Evolutionary conservation across 495 filamentous ascomycete genomes (phyloP), one percentile per base, ranked within the genome.

Genomic region (Letharia columbiana): DNA sequence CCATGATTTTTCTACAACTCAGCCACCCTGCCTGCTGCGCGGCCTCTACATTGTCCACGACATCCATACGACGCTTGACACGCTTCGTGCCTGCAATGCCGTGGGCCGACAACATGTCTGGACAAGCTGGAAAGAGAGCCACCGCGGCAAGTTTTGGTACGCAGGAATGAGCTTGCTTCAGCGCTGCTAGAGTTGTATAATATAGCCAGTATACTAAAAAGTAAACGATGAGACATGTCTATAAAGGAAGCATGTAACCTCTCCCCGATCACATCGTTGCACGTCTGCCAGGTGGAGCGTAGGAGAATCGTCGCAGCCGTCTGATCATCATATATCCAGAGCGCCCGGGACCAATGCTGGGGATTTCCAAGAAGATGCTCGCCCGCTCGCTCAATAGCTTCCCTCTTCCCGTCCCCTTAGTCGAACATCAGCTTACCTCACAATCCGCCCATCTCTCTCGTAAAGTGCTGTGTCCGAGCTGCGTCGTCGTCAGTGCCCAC

Each of bases 231-330:
- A 20, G 37, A 65, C 11, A 60, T 10, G 42, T 39, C 42, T 35
- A 65, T 42, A 45, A n/a, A 65, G n/a, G 40, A 61, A 54, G 35
- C 33, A 41, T 17, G 9, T 13, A 37, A 17, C n/a, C 23, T 33
- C 15, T 8, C 33, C 12, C 40, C 50, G 37, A 61, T 54, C 44
- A 31, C 17, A 23, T 54, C 58, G 44, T 66, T 37, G n/a, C 64
- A 52, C 33, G n/a, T 66, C 31, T n/a, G 31, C n/a, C 64, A 41
- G 57, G 45, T 33, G 44, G 54, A 61, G 23, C 58, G 35, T 60
- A 50, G 60, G 15, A 56, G 50, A 44, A 37, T 66, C 64, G 52
- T 66, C 11, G 62, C 40, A 56, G 37, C 58, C 64, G 56, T 65
- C 56, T 31, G 56, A 47, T 65, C 63, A 65, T 65, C 31, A 60